Evolutionary conservation across 2,329 filamentous ascomycete species (phyloP).

Genomic region (Parastagonospora nodorum): DNA sequence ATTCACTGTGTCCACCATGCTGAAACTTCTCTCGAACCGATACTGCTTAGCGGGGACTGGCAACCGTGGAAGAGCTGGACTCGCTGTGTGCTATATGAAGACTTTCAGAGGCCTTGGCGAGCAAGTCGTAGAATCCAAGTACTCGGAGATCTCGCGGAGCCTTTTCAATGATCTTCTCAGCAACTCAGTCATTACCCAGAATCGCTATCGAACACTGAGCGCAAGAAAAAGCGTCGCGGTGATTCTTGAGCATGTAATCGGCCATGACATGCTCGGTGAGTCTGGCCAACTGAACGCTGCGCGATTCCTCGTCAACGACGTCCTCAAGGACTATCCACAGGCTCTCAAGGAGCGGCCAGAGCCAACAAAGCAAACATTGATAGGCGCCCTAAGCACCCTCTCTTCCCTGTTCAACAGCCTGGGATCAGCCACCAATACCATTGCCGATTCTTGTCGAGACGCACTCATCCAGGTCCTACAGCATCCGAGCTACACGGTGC

Average conservation of each 20-base stretch:
- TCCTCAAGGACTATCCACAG: constrained; percentile 94
- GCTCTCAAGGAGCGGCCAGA: constrained; percentile 84
- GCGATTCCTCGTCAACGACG: constrained; percentile 79
- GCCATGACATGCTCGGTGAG: constrained; percentile 81
- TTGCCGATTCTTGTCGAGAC: constrained; percentile 85
- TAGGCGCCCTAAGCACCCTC: constrained; percentile 77
- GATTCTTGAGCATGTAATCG: constrained; percentile 82
- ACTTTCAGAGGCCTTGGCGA: constrained; percentile 80
- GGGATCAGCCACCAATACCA: constrained; percentile 77
- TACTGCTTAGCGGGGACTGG: constrained; percentile 80
- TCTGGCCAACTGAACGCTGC: constrained; percentile 85
- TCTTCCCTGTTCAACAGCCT: constrained; percentile 78
- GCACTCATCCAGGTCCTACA: constrained; percentile 87
- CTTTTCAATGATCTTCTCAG: constrained; percentile 81
- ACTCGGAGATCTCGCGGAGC: constrained; percentile 79
- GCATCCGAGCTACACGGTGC: constrained; percentile 95
- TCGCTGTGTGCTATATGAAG: constrained; percentile 85
- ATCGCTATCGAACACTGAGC: constrained; percentile 84
- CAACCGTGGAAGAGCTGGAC: constrained; percentile 78
- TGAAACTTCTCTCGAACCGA: constrained; percentile 78
- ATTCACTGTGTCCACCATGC: constrained; percentile 76
- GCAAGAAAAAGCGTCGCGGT: constrained; percentile 84
- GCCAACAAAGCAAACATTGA: constrained; percentile 83
- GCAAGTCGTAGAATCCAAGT: constrained; percentile 80
- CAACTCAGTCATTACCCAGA: constrained; percentile 74